Evolutionary conservation across 2,329 filamentous ascomycete species (phyloP), one percentile per base, ranked within the genome.

Genomic region (Calonectria pseudoturangicola): DNA sequence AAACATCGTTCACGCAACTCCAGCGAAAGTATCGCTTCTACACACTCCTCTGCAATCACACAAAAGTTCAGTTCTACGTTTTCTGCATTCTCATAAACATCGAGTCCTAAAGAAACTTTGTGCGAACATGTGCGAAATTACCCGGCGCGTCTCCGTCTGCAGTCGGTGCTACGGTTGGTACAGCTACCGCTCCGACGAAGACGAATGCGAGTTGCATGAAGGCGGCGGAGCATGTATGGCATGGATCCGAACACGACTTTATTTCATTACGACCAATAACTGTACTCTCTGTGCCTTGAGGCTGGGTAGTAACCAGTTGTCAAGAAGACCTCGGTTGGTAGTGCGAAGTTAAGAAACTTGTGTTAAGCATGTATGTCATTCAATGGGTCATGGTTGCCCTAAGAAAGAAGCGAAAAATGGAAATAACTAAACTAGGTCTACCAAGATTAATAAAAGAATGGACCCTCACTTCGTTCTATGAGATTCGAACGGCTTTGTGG

Each of bases 141-240:
- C 27, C 36, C 33, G 54, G 25, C 54, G 21, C 21, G 21, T 60
- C 21, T 10, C 33, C 15, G 5, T 60, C 25, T 60, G 54, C 54
- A 60, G 27, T 10, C 33, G n/a, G 13, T 60, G 54, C 54, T 18
- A 25, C n/a, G 54, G 33, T 12, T 60, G 54, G 36, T 60, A 60
- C 4, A 60, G 21, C 33, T 27, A 25, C 21, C 33, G 54, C 33
- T 16, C 30, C 13, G 54, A 60, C 13, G n/a, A 30, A 27, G 33
- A 60, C 36, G 13, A 60, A 12, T 60, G 54, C 7, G 36, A 25
- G 0, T 15, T 8, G 13, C 39, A 16, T 10, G 25, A 27, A 58
- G 39, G 39, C 41, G 54, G 54, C 4, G n/a, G 36, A 18, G 33
- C 3, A 15, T 58, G 54, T 21, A 18, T 39, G 6, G 28, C 54